A percentile compares a stretch with the other conserved stretches of the same genome.
Conservation (phyloP, 2,329 filamentous ascomycete species). For the Dendryphion nanum region DNA sequence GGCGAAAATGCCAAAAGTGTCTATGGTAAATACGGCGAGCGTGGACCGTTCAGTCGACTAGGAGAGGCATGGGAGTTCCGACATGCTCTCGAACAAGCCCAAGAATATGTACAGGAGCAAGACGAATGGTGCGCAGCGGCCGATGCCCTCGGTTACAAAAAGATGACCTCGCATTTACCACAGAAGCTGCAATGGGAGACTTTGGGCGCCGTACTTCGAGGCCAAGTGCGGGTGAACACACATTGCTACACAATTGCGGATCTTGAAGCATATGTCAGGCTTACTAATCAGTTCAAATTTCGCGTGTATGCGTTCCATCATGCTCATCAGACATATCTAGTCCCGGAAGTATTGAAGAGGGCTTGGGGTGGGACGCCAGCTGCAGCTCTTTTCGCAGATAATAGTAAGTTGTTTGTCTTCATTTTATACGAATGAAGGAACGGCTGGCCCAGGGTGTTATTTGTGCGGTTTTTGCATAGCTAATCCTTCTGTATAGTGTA, state of each 20-base stretch:
- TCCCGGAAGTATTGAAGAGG: conserved; percentile 57
- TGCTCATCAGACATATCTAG: conserved; percentile 64
- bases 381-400: conserved; percentile 66
- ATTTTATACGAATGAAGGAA: background rate
- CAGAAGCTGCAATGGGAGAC: conserved; percentile 64
- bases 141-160: conserved; percentile 49
- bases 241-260: conserved; percentile 72
- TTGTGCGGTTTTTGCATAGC: background rate
- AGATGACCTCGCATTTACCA: conserved; percentile 59
- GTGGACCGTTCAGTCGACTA: conserved; percentile 59
- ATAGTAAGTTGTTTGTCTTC: conserved; percentile 45
- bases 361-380: conserved; percentile 40
- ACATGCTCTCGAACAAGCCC: conserved; percentile 64
- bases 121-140: conserved; percentile 67
- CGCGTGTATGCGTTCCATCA: conserved; percentile 67
- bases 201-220: conserved; percentile 61
- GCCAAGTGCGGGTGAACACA: conserved; percentile 67
- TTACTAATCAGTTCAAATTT: conserved; percentile 72
- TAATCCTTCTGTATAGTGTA: conserved; percentile 53
- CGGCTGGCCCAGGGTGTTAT: too few species aligned
- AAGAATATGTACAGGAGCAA: conserved; percentile 56
- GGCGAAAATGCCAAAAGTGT: conserved; percentile 67
- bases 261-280: conserved; percentile 66
- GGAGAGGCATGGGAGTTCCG: conserved; percentile 70
- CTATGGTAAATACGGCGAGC: conserved; percentile 56